phyloP scores from a whole-genome alignment of 2,329 filamentous ascomycete genomes.

The Teratosphaeria epicoccoides region DNA sequence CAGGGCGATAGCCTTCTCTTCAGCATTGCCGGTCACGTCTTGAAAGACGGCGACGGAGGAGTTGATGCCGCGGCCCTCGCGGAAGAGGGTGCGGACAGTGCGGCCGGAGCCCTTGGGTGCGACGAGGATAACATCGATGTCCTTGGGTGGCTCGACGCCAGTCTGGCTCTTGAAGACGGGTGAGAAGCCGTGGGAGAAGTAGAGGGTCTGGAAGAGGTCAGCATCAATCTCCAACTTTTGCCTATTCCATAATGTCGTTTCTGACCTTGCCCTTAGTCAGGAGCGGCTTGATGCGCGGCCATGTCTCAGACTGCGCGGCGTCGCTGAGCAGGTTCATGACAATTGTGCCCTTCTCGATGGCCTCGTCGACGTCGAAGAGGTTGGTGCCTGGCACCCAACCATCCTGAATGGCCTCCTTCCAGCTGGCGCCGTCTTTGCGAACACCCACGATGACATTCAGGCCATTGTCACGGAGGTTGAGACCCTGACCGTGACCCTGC shows the following conservation, averaged over 20 bases:
- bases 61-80: conserved; percentile 99
- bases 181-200: conserved; percentile 99
- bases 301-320: conserved; percentile 96
- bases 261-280: conserved; percentile 94
- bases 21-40: conserved; percentile 93
- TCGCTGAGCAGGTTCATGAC: conserved; percentile 99
- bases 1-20: conserved; percentile 95
- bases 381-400: conserved; percentile 98
- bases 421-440: conserved; percentile 94
- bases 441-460: conserved; percentile 98
- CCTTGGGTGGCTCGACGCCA: conserved; percentile 90
- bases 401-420: conserved; percentile 94
- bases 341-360: conserved; percentile 85
- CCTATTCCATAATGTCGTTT: conserved; percentile 1
- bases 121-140: conserved; percentile 98
- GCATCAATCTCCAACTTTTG: conserved; percentile 13
- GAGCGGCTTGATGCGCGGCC: conserved; percentile 96
- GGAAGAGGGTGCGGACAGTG: conserved; percentile 97
- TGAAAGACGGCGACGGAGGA: conserved; percentile 97
- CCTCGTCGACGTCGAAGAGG: conserved; percentile 96
- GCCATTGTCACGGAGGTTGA: conserved; percentile 99
- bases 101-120: conserved; percentile 98
- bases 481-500: conserved; percentile 96
- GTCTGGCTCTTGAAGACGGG: conserved; percentile 99
- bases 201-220: conserved; percentile 63